These are phyloP conservation scores for Actinidia arguta DNA, from an alignment of 179 eudicot genomes.

Conservation along the genomic window DNA sequence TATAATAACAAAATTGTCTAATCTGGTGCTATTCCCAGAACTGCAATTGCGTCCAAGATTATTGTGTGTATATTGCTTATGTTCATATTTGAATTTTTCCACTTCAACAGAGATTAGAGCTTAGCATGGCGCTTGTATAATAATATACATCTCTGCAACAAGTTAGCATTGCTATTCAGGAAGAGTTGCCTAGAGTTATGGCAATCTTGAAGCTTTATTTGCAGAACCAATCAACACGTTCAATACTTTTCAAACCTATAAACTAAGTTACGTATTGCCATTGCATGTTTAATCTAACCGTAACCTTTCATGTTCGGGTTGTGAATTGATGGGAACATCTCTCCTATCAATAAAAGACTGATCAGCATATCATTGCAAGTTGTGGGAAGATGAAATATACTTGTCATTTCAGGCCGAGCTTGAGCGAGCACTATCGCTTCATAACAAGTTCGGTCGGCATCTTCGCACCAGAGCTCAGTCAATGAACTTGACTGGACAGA, in stretches of 20 bases:
- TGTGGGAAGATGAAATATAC: too few relatives aligned
- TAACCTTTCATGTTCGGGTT: not conserved
- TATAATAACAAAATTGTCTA: not conserved
- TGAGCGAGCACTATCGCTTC: too few relatives aligned
- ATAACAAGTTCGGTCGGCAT: too few relatives aligned
- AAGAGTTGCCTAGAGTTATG: slow-evolving; percentile 78
- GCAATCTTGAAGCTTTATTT: slow-evolving; percentile 91
- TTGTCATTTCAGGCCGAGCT: too few relatives aligned
- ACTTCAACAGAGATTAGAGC: not conserved
- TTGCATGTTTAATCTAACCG: not conserved
- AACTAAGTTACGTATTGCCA: slow-evolving; percentile 54
- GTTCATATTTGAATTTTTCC: not conserved
- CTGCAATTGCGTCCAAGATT: not conserved
- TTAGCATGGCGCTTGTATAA: not conserved
- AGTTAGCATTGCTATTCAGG: slow-evolving; percentile 74
- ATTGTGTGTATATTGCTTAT: not conserved
- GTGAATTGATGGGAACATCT: not conserved
- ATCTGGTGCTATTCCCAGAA: slow-evolving; percentile 9
- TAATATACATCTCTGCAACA: slow-evolving; percentile 26
- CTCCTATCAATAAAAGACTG: not conserved
- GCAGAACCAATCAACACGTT: slow-evolving; percentile 83
- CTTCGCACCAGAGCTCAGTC: too few relatives aligned
- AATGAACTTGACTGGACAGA: too few relatives aligned
- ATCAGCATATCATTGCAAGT: not conserved
- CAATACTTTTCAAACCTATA: slow-evolving; percentile 93